Conservation (phyloP, 164 flowering plant genomes). For the Saururus chinensis region DNA sequence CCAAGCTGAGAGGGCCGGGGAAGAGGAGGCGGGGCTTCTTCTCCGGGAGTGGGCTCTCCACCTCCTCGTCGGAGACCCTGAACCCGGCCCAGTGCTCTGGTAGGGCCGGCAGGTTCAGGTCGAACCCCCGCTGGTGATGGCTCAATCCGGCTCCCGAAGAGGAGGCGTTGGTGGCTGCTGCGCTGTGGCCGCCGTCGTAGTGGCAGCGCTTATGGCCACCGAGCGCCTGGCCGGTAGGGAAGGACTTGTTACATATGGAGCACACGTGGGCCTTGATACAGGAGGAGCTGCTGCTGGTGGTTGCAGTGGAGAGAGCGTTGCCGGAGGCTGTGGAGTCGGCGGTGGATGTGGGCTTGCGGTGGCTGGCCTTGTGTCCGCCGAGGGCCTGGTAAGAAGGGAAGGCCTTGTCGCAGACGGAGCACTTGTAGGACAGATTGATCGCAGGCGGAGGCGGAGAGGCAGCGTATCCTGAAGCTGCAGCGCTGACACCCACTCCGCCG, state of each 20-base stretch:
- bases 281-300: neutral
- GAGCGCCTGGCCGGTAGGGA: constrained; percentile 55
- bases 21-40: constrained; percentile 1
- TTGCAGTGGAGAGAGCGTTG: constrained; percentile 4
- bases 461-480: neutral
- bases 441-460: constrained; percentile 7
- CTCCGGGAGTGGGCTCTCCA: constrained; percentile 31
- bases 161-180: constrained; percentile 8
- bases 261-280: constrained; percentile 35
- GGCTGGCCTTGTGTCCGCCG: constrained; percentile 91
- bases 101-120: constrained; percentile 52
- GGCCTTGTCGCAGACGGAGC: constrained; percentile 59
- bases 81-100: constrained; percentile 25
- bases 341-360: constrained; percentile 34
- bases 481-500: constrained; percentile 11
- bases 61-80: constrained; percentile 22
- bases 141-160: neutral
- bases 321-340: neutral
- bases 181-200: constrained; percentile 32
- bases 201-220: constrained; percentile 71
- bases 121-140: constrained; percentile 31
- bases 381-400: constrained; percentile 78
- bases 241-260: constrained; percentile 41
- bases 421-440: constrained; percentile 27
- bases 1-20: neutral